Base-by-base conservation (phyloP, 495 filamentous ascomycete species). In the Talaromyces wortmannii region DNA sequence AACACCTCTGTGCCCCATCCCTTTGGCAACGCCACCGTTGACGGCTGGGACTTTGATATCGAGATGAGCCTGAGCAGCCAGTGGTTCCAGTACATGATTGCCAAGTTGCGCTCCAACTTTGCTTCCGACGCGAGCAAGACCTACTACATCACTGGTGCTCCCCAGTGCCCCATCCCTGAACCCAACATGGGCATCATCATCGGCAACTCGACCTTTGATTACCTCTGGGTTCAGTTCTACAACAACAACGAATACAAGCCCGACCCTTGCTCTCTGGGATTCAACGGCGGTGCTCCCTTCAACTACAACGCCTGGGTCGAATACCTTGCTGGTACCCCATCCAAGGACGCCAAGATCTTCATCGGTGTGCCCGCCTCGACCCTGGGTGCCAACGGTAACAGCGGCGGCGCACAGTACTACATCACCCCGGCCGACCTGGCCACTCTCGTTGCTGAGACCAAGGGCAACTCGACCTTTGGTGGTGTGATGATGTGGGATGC, bases 41-140 rank as follows among this genome's bases (percentile, higher is more conserved):
- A 86, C 57, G 83, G 83, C 31, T 85, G 83, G 67, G 83, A 86
- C 57, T 71, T 83, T 46, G 78, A 79, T 50, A 76, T 80, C 45
- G 57, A 60, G 30, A 45, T 55, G 1, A 58, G 59, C 11, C 64
- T 64, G 43, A 31, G 36, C 23, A 66, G 66, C 15, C 53, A 61
- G 15, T 60, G 62, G 56, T 81, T 77, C 61, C 64, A 64, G 40
- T 61, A 67, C 52, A 72, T 81, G 55, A 73, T 80, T 53, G 57
- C 64, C 3, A 59, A 59, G 2, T 72, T 85, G 13, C 78, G 79
- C 12, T 54, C 59, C 13, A 64, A 67, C 29, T 79, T 81, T 59
- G 63, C 63, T n/a, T 58, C 64, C 3, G 78, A 76, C 52, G 46
- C 67, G 6, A 60, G 61, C 10, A 78, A 78, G 53, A 60, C 55